phyloP scores from a whole-genome alignment of 2,329 filamentous ascomycete genomes.

The Sporothrix mexicana region DNA sequence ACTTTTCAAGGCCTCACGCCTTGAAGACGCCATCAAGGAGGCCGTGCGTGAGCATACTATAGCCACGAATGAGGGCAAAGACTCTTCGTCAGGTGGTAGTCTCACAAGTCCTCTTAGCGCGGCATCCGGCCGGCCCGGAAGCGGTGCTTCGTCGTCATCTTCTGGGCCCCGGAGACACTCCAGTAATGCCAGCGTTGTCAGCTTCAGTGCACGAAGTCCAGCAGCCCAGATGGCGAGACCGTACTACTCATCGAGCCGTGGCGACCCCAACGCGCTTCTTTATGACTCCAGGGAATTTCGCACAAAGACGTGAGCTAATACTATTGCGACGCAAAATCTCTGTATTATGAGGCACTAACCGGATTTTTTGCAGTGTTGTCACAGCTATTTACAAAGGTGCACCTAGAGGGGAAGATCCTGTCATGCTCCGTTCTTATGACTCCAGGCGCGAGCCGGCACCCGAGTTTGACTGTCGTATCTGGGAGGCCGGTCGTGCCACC shows the following conservation, averaged over 20 bases:
- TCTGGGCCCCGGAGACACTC: constrained; percentile 62
- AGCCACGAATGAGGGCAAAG: constrained; percentile 82
- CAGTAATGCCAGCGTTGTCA: constrained; percentile 83
- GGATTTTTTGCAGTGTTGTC: constrained; percentile 68
- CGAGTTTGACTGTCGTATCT: constrained; percentile 93
- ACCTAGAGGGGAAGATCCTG: constrained; percentile 67
- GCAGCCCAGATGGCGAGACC: constrained; percentile 62
- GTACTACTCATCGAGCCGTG: constrained; percentile 63
- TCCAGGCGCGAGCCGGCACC: constrained; percentile 89
- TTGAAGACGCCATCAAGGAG: constrained; percentile 91
- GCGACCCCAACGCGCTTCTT: constrained; percentile 83
- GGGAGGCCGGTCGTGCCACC: constrained; percentile 96
- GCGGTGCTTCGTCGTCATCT: constrained; percentile 49
- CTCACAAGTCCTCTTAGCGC: constrained; percentile 48
- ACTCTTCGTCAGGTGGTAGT: constrained; percentile 52
- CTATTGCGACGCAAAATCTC: not conserved
- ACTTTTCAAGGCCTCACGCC: constrained; percentile 92
- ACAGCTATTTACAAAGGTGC: constrained; percentile 91
- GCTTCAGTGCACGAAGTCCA: constrained; percentile 73
- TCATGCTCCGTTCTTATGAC: constrained; percentile 89
- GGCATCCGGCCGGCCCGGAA: constrained; percentile 44
- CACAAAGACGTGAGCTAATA: constrained; percentile 78
- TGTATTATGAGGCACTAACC: not conserved
- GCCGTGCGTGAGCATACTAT: constrained; percentile 86
- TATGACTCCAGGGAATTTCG: constrained; percentile 86